Percentiles rank a stretch among this genome's conserved stretches.
phyloP scores from a whole-genome alignment of 2,329 filamentous ascomycete species.

The Cylindrodendrum hubeiense region DNA sequence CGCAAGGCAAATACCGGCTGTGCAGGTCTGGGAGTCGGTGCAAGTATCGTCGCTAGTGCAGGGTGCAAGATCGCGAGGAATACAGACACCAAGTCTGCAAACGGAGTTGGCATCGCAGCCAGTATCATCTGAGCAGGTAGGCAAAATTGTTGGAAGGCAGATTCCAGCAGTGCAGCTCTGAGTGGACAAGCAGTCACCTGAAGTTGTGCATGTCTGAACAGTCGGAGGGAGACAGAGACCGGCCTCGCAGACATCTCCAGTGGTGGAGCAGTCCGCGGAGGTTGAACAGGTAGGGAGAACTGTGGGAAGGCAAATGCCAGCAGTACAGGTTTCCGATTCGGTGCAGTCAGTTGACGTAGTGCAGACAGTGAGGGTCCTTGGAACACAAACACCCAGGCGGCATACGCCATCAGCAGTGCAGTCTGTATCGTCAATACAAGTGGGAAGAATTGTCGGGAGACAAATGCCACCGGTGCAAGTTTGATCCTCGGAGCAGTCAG shows the following conservation, averaged over 20 bases:
- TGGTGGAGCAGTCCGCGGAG: not conserved
- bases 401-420: slow-evolving; percentile 1
- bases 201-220: not conserved
- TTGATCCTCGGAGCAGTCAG: not conserved
- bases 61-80: not conserved
- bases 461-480: slow-evolving; percentile 12
- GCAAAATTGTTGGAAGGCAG: slow-evolving; percentile 7
- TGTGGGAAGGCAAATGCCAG: slow-evolving; percentile 7
- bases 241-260: not conserved
- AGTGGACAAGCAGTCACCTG: not conserved
- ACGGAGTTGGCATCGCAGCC: not conserved
- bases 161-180: slow-evolving; percentile 7
- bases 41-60: not conserved
- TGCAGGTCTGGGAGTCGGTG: not conserved
- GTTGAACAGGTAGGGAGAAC: not conserved
- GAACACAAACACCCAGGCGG: slow-evolving; percentile 8
- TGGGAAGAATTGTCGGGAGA: not conserved
- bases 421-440: not conserved
- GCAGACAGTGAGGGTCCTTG: not conserved
- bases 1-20: slow-evolving; percentile 9
- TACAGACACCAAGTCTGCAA: slow-evolving; percentile 12
- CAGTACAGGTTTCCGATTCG: not conserved
- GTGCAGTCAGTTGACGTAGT: not conserved
- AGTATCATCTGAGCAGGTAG: slow-evolving; percentile 1
- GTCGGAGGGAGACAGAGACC: slow-evolving; percentile 1